phyloP scores from a whole-genome alignment of 2,329 filamentous ascomycete species.

The Arthrinium phaeospermum region DNA sequence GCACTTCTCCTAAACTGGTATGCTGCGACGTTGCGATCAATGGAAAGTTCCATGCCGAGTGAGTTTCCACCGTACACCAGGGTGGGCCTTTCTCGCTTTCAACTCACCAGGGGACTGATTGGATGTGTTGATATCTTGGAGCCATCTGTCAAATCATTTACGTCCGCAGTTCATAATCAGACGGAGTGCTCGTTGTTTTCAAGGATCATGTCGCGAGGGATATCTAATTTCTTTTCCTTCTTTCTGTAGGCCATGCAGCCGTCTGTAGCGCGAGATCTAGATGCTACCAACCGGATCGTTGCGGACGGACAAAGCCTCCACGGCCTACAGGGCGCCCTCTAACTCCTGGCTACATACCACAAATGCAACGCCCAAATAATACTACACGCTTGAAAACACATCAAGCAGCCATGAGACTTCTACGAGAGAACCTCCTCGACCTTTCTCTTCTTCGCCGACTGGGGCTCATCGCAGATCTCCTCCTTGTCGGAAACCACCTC shows the following conservation, averaged over 20 bases:
- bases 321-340: conserved; percentile 5
- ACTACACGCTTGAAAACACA: not conserved
- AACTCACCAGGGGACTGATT: not conserved
- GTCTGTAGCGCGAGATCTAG: not conserved
- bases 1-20: not conserved
- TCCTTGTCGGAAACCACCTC: conserved; percentile 61
- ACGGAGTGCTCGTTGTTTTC: not conserved
- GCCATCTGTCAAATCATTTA: not conserved
- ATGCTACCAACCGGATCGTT: not conserved
- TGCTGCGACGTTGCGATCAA: not conserved
- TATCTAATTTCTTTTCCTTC: not conserved
- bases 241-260: not conserved
- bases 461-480: conserved; percentile 40
- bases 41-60: not conserved
- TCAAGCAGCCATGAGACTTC: not conserved
- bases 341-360: conserved; percentile 6
- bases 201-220: not conserved
- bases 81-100: not conserved
- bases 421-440: not conserved
- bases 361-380: conserved; percentile 8
- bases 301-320: not conserved
- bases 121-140: not conserved
- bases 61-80: not conserved
- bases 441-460: conserved; percentile 37
- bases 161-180: not conserved